phyloP scores from a whole-genome alignment of 768 basidiomycete genomes.

The Naganishia vishniacii region DNA sequence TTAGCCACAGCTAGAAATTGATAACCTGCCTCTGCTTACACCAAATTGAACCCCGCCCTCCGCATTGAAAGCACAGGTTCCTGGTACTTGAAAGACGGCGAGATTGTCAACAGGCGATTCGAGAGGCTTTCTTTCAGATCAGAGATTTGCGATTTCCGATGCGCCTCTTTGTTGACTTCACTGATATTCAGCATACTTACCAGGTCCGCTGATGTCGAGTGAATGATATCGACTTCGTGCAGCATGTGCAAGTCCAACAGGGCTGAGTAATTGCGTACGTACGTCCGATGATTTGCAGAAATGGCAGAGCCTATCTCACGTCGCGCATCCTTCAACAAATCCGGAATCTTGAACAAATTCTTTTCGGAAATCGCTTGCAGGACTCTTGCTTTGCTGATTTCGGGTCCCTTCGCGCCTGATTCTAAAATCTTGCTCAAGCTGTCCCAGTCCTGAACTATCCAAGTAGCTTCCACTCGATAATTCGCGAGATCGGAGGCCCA shows the following conservation, averaged over 20 bases:
- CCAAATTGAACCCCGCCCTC: conserved; percentile 65
- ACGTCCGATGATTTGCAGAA: conserved; percentile 70
- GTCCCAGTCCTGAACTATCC: conserved; percentile 92
- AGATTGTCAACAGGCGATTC: conserved; percentile 65
- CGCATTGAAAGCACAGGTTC: conserved; percentile 87
- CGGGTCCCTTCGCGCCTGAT: conserved; percentile 50
- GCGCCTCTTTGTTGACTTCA: conserved; percentile 17
- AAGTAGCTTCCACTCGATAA: conserved; percentile 87
- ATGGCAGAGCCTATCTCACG: conserved; percentile 71
- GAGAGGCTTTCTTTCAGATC: conserved; percentile 56
- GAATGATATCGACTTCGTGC: conserved; percentile 69
- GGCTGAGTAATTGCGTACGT: conserved; percentile 80
- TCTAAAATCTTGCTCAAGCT: conserved; percentile 63
- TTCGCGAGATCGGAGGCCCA: conserved; percentile 73
- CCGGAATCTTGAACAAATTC: conserved; percentile 55
- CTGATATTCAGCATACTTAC: conserved; percentile 15
- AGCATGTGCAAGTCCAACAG: conserved; percentile 76
- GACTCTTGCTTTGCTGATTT: conserved; percentile 69
- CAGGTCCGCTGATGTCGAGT: conserved; percentile 3
- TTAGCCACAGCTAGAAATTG: neutral
- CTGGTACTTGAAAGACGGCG: conserved; percentile 79
- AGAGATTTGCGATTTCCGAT: conserved; percentile 38
- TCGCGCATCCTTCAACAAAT: conserved; percentile 54
- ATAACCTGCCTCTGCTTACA: conserved; percentile 56
- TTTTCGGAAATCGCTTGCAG: conserved; percentile 70